Evolutionary conservation across 768 basidiomycete species (phyloP), one percentile per base, ranked within the genome.

Genomic region (Termitomyces sp.): DNA sequence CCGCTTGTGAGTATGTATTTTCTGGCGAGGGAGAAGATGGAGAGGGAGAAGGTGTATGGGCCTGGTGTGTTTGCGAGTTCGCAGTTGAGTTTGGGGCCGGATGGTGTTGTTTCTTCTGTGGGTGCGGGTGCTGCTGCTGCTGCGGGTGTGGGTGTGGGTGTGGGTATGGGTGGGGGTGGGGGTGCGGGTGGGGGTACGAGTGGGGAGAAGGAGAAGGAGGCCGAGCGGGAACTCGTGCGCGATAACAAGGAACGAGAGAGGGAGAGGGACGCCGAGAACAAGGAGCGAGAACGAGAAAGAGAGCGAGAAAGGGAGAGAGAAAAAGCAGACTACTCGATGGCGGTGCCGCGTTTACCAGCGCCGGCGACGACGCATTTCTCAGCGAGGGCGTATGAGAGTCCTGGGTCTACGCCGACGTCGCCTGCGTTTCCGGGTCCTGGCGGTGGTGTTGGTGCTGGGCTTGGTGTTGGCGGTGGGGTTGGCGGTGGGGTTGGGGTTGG

Each of bases 1-100:
- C 95, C 94, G 0, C 81, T 99, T 30, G 82, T 98, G 48, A 93
- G 95, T 33, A 98, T 99, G 75, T 99, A 99, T 72, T 98, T 87
- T 76, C 85, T 99, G 20, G 91, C 95, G 5, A 80, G 93, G 55
- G 97, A 99, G 77, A 98, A 98, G 80, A 78, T 95, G 68, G 95
- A 98, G 68, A 79, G 97, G 56, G 97, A 99, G 65, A 81, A 84
- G 54, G 91, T 99, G 7, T 98, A 95, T 72, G 97, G 96, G 0
- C 87, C 88, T 0, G 95, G 95, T 4, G 87, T 91, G 62, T 99
- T 99, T 72, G 97, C 97, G 2, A 90, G 84, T 55, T 97, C 95
- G 0, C 93, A 95, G 69, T 74, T 95, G 12, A 89, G 87, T 27
- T 91, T 16, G 66, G 66, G 41, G n/a, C 3, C 13, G 77, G 70